These are phyloP conservation scores for Sporisorium exsertum DNA, from an alignment of 1,284 basidiomycete species.

Conservation along the genomic window DNA sequence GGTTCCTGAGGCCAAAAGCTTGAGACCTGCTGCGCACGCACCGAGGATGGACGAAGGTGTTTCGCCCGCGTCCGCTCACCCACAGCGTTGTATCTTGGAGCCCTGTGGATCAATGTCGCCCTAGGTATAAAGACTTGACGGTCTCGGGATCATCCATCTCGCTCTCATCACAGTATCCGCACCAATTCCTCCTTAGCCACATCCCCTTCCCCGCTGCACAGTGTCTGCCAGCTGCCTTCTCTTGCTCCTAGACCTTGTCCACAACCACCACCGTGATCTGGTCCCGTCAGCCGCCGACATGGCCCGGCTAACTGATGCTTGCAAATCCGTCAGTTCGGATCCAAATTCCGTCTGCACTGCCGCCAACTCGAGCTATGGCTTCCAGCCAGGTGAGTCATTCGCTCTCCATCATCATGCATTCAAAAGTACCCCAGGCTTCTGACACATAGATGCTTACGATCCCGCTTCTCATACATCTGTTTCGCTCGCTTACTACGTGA, in stretches of 20 bases:
- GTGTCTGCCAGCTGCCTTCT: background rate
- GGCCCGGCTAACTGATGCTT: background rate
- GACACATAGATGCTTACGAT: background rate
- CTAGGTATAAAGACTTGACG: background rate
- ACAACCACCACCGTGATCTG: background rate
- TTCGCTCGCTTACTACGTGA: background rate
- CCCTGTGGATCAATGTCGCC: background rate
- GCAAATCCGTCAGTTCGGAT: slow-evolving; percentile 15
- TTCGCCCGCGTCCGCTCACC: background rate
- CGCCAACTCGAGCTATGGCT: slow-evolving; percentile 38
- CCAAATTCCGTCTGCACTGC: slow-evolving; percentile 33
- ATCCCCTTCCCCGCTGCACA: background rate
- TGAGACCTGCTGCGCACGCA: background rate
- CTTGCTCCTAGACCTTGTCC: background rate
- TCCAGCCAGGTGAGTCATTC: slow-evolving; percentile 23
- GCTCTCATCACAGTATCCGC: background rate
- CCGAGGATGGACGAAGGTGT: background rate
- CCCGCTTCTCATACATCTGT: background rate
- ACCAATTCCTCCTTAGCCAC: background rate
- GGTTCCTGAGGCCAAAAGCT: background rate
- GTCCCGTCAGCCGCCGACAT: background rate
- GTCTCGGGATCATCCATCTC: background rate
- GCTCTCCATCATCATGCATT: too few species aligned
- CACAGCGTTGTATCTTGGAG: background rate
- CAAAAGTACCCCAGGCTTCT: too few species aligned